phyloP scores from a whole-genome alignment of 2,329 filamentous ascomycete species.

The Trichoderma koningiopsis region DNA sequence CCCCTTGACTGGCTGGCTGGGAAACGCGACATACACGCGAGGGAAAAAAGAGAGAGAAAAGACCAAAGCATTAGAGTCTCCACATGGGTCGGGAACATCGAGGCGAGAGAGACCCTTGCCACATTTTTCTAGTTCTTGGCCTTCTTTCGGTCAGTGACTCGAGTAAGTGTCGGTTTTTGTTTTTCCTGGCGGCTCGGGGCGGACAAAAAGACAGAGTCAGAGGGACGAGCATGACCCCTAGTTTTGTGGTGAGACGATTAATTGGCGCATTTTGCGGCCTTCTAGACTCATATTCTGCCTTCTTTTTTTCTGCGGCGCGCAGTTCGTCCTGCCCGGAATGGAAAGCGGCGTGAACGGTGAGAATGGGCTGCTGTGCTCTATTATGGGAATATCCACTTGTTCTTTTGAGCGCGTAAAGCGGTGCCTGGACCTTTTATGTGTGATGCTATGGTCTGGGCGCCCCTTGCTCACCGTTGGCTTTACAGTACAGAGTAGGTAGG shows the following conservation, averaged over 20 bases:
- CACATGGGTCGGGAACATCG: background rate
- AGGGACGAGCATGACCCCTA: background rate
- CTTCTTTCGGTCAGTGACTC: constrained; percentile 1
- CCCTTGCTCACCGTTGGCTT: background rate
- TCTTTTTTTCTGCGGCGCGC: background rate
- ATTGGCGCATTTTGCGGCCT: constrained; percentile 9
- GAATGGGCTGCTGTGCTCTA: background rate
- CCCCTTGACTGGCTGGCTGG: background rate
- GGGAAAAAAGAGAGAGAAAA: background rate
- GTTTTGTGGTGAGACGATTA: background rate
- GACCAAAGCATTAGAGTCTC: background rate
- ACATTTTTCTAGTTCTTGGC: background rate
- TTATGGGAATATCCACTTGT: background rate
- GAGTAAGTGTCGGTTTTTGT: constrained; percentile 8
- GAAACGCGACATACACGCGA: background rate
- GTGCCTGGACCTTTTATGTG: background rate
- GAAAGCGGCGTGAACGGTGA: background rate
- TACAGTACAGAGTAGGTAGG: too few species aligned
- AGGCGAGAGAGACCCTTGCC: background rate
- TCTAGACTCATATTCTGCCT: background rate
- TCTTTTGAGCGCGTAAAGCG: background rate
- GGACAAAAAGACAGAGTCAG: constrained; percentile 1
- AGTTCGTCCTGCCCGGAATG: background rate
- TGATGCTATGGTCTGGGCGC: background rate
- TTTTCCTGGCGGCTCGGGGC: background rate